These are phyloP conservation scores for Myxozyma neglecta DNA, from an alignment of 805 yeast species.

Conservation along the genomic window DNA sequence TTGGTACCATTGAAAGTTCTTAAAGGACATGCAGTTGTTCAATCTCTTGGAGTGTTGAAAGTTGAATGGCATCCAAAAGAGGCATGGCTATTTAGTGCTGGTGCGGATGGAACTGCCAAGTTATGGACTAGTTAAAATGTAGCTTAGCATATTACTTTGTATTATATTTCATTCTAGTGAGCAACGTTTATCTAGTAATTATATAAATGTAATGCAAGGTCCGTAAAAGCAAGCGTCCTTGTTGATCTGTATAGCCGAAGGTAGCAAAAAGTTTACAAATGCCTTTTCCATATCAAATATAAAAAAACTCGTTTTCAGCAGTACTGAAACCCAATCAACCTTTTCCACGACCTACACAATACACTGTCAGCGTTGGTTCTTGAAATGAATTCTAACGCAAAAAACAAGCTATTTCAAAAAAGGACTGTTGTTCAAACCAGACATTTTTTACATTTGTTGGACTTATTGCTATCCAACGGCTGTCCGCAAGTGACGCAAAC, in stretches of 20 bases:
- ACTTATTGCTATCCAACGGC: slow-evolving; percentile 15
- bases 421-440: neutral
- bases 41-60: slow-evolving; percentile 82
- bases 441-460: slow-evolving; percentile 19
- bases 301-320: too few species aligned
- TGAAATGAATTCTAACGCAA: too few species aligned
- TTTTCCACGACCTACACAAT: too few species aligned
- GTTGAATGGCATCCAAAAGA: slow-evolving; percentile 96
- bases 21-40: slow-evolving; percentile 79
- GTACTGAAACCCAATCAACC: too few species aligned
- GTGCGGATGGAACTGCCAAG: slow-evolving; percentile 95
- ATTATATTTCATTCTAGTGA: neutral
- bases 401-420: neutral
- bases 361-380: too few species aligned
- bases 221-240: too few species aligned
- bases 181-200: too few species aligned
- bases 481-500: slow-evolving; percentile 11
- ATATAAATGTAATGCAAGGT: too few species aligned
- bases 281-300: too few species aligned
- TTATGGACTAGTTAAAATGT: slow-evolving; percentile 81
- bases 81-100: slow-evolving; percentile 96
- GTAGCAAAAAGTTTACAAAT: too few species aligned
- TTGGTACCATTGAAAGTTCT: slow-evolving; percentile 93
- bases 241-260: too few species aligned
- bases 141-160: neutral